phyloP scores from a whole-genome alignment of 306 rosid genomes.

The Cucurbita ficifolia region DNA sequence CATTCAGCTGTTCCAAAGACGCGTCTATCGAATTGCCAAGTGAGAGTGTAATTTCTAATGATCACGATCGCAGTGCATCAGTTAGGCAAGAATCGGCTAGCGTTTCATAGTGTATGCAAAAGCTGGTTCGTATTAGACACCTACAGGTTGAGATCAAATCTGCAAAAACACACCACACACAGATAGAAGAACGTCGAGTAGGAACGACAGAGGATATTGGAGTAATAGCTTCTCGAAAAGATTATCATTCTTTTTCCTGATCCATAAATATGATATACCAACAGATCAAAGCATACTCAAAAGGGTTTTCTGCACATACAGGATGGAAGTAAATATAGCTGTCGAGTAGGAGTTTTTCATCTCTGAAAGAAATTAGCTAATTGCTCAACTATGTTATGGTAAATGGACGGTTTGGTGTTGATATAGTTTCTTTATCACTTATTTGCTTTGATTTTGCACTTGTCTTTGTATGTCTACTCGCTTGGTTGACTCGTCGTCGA shows the following conservation, averaged over 20 bases:
- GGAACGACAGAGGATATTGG: too few relatives aligned
- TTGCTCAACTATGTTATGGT: background rate
- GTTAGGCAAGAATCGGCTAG: background rate
- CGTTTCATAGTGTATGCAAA: background rate
- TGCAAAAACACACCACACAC: background rate
- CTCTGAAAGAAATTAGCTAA: background rate
- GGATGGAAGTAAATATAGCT: background rate
- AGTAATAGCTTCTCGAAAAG: background rate
- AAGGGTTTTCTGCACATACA: background rate
- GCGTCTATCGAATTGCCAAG: constrained; percentile 28
- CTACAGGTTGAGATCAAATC: background rate
- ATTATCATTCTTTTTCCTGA: background rate
- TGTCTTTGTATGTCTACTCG: background rate
- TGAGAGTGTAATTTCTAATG: constrained; percentile 10
- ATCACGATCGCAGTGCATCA: background rate
- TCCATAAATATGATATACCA: background rate
- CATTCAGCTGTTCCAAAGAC: constrained; percentile 28
- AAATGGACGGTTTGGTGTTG: background rate
- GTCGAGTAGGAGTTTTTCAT: background rate
- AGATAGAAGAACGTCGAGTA: background rate
- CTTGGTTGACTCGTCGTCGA: background rate
- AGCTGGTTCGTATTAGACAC: background rate
- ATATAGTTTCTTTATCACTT: background rate
- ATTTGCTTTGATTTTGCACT: background rate
- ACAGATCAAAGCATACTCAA: background rate